These are phyloP conservation scores for Arabidopsis lyrata DNA, from an alignment of 441 rosid species.

Conservation along the genomic window DNA sequence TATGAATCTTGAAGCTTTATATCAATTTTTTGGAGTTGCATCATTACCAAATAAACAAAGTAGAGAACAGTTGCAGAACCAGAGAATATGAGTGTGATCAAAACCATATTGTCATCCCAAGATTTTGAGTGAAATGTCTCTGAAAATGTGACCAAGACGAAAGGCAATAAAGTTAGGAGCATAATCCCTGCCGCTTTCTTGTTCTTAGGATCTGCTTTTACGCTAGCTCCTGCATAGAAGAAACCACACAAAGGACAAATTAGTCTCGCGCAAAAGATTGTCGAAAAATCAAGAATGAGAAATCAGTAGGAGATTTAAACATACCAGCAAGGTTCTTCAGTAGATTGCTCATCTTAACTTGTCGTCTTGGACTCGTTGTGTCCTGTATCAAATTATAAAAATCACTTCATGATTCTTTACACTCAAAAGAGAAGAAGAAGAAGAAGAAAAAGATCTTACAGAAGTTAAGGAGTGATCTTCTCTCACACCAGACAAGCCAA, in stretches of 20 bases:
- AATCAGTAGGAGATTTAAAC: not conserved
- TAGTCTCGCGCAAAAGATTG: not conserved
- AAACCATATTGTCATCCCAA: constrained; percentile 16
- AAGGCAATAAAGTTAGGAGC: constrained; percentile 40
- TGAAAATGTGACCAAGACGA: constrained; percentile 33
- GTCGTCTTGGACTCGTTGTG: constrained; percentile 5
- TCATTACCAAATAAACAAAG: constrained; percentile 46
- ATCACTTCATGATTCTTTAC: not conserved
- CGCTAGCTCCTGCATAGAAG: constrained; percentile 34
- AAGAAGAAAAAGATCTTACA: constrained; percentile 22
- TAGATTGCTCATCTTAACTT: not conserved
- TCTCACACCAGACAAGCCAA: constrained; percentile 36
- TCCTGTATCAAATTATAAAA: constrained; percentile 24
- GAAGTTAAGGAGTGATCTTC: constrained; percentile 1
- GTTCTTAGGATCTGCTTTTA: constrained; percentile 42
- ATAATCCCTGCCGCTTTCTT: constrained; percentile 41
- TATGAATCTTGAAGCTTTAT: not conserved
- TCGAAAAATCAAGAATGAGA: not conserved
- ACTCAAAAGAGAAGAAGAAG: not conserved
- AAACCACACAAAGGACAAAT: not conserved
- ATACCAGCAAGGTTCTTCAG: constrained; percentile 15
- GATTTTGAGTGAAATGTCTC: constrained; percentile 35
- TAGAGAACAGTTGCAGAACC: constrained; percentile 36
- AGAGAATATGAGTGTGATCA: constrained; percentile 42
- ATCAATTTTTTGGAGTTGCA: not conserved